These are phyloP conservation scores for Pseudocercospora eumusae DNA, from an alignment of 2,329 filamentous ascomycete species.

Conservation along the genomic window DNA sequence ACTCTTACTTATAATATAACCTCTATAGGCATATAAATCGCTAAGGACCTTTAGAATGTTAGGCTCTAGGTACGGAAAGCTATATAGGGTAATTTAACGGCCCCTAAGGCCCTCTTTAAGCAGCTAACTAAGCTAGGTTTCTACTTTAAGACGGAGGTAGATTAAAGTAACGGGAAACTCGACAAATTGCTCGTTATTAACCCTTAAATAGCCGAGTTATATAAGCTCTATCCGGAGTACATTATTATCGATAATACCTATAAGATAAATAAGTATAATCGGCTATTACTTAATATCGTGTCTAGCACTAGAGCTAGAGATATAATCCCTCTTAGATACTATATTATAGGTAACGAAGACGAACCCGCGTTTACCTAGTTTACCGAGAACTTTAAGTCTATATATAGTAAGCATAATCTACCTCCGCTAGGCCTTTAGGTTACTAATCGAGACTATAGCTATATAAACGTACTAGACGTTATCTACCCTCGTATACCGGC, in stretches of 20 bases:
- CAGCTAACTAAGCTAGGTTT: background rate
- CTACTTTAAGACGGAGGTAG: background rate
- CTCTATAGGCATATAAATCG: background rate
- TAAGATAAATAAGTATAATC: constrained; percentile 1
- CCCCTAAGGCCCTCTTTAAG: background rate
- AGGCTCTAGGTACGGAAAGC: background rate
- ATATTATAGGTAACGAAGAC: background rate
- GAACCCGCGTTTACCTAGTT: background rate
- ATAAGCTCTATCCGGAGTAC: background rate
- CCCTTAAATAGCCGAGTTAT: background rate
- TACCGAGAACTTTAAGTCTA: background rate
- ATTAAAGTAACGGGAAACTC: no score
- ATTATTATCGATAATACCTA: constrained; percentile 1
- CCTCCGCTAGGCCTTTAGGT: background rate
- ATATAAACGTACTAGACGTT: background rate
- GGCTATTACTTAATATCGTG: background rate
- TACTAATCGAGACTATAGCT: background rate
- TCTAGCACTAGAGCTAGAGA: background rate
- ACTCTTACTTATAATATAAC: background rate
- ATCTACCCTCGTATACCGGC: background rate
- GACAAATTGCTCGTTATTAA: constrained; percentile 1
- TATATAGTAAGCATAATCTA: background rate
- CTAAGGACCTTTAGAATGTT: background rate
- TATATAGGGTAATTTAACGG: background rate
- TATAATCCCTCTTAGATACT: background rate